Conservation (phyloP, 2,329 filamentous ascomycete genomes). For the Erysiphe neolycopersici region DNA sequence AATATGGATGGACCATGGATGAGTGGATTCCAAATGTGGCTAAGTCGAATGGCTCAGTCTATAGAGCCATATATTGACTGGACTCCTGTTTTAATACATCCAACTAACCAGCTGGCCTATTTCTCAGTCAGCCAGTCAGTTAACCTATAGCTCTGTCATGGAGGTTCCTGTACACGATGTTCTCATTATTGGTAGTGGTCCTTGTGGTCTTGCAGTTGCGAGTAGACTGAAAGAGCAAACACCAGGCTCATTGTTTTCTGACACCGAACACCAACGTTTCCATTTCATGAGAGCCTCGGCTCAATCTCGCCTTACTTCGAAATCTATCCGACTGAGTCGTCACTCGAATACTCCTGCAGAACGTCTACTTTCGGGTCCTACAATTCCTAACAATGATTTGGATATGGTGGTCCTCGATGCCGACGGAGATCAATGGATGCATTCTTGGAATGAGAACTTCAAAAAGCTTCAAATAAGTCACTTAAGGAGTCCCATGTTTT, state of each 20-base stretch:
- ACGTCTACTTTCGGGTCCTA: slow-evolving; percentile 8
- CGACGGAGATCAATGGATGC: slow-evolving; percentile 36
- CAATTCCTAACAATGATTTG: slow-evolving; percentile 2
- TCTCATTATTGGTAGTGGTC: slow-evolving; percentile 36
- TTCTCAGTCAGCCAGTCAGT: background rate
- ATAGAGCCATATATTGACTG: too few relatives aligned
- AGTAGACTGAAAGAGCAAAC: slow-evolving; percentile 44
- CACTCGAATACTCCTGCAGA: slow-evolving; percentile 15
- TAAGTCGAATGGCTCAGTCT: too few relatives aligned
- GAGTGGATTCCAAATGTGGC: too few relatives aligned
- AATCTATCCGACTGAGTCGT: slow-evolving; percentile 10
- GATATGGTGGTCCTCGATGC: slow-evolving; percentile 39
- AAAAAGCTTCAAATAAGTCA: slow-evolving; percentile 40
- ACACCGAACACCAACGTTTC: slow-evolving; percentile 56
- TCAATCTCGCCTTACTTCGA: slow-evolving; percentile 18
- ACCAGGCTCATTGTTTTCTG: slow-evolving; percentile 56
- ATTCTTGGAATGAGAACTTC: slow-evolving; percentile 44
- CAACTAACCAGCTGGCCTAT: too few relatives aligned
- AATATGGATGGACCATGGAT: too few relatives aligned
- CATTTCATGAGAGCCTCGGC: slow-evolving; percentile 40
- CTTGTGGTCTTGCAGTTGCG: slow-evolving; percentile 47
- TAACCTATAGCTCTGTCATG: background rate
- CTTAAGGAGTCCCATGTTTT: slow-evolving; percentile 57
- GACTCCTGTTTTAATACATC: too few relatives aligned
- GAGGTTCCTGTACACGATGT: slow-evolving; percentile 27